These are phyloP conservation scores for Citrus sp. DNA, from an alignment of 345 rosid genomes.

Conservation along the genomic window DNA sequence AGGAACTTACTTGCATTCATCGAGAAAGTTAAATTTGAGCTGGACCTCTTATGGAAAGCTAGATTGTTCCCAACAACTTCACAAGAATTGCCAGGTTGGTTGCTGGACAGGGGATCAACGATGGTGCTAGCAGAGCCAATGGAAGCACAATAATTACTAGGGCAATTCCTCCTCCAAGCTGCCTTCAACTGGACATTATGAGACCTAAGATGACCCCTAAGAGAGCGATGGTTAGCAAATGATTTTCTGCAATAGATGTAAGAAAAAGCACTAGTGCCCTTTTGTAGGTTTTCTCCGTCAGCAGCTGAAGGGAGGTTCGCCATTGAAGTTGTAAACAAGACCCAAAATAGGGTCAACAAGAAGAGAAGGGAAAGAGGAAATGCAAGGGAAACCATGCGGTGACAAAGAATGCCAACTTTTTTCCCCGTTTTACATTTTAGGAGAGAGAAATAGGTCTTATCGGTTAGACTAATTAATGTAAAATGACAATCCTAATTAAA, in stretches of 20 bases:
- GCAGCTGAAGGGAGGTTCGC: slow-evolving; percentile 19
- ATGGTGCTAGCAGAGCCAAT: slow-evolving; percentile 4
- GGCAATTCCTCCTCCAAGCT: slow-evolving; percentile 4
- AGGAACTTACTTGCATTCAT: slow-evolving; percentile 11
- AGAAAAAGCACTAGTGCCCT: not conserved
- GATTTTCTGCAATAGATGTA: slow-evolving; percentile 27
- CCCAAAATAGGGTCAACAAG: not conserved
- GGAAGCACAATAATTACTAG: slow-evolving; percentile 4
- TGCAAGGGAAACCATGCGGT: slow-evolving; percentile 1
- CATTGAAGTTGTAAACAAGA: slow-evolving; percentile 12
- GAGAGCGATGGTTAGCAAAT: slow-evolving; percentile 19
- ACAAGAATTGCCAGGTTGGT: slow-evolving; percentile 14
- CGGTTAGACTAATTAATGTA: slow-evolving; percentile 18
- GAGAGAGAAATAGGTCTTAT: slow-evolving; percentile 2
- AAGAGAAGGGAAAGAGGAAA: slow-evolving; percentile 4
- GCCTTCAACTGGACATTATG: slow-evolving; percentile 21
- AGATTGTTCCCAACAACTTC: not conserved
- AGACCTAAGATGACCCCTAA: slow-evolving; percentile 25
- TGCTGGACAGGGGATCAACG: not conserved
- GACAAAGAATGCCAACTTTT: slow-evolving; percentile 13
- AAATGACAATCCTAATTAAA: slow-evolving; percentile 16
- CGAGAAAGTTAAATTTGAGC: not conserved
- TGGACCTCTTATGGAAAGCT: slow-evolving; percentile 4
- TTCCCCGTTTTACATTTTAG: slow-evolving; percentile 9
- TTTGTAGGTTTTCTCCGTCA: slow-evolving; percentile 8